Conservation (phyloP, 2,329 filamentous ascomycete genomes). For the Aspergillus piperis region DNA sequence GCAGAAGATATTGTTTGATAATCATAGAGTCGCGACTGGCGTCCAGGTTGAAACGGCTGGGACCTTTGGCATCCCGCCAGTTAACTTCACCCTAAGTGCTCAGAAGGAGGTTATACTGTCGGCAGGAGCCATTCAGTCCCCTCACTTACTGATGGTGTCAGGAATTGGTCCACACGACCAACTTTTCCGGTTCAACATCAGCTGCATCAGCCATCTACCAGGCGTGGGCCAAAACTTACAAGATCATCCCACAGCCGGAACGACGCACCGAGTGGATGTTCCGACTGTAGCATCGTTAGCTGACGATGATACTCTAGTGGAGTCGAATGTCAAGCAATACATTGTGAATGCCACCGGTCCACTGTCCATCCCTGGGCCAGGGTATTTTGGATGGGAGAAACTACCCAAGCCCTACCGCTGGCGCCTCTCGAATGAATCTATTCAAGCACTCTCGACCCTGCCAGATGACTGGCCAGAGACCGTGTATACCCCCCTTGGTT, state of each 20-base stretch:
- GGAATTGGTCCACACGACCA: constrained; percentile 48
- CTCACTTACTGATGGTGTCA: constrained; percentile 56
- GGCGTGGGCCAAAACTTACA: constrained; percentile 43
- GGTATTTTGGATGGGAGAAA: constrained; percentile 34
- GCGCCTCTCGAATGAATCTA: constrained; percentile 17
- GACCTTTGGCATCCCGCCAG: constrained; percentile 34
- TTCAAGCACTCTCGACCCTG: constrained; percentile 20
- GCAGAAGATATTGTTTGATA: constrained; percentile 54
- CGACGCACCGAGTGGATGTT: constrained; percentile 35
- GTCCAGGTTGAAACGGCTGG: constrained; percentile 48
- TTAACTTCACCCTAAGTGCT: constrained; percentile 51
- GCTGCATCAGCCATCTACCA: constrained; percentile 29
- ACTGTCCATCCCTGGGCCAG: constrained; percentile 24
- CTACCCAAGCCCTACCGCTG: constrained; percentile 25
- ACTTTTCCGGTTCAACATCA: constrained; percentile 28
- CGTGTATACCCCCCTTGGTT: constrained; percentile 15
- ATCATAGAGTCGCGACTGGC: constrained; percentile 46
- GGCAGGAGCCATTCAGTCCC: constrained; percentile 56
- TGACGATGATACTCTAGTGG: constrained; percentile 24
- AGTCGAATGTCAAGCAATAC: constrained; percentile 25
- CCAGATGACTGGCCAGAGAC: constrained; percentile 38
- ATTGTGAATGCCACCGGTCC: constrained; percentile 28
- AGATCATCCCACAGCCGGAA: constrained; percentile 36
- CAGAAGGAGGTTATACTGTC: constrained; percentile 53
- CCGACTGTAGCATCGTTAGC: constrained; percentile 30